Base-by-base conservation (phyloP, 2,329 filamentous ascomycete genomes). In the Fragosphaeria purpurea region DNA sequence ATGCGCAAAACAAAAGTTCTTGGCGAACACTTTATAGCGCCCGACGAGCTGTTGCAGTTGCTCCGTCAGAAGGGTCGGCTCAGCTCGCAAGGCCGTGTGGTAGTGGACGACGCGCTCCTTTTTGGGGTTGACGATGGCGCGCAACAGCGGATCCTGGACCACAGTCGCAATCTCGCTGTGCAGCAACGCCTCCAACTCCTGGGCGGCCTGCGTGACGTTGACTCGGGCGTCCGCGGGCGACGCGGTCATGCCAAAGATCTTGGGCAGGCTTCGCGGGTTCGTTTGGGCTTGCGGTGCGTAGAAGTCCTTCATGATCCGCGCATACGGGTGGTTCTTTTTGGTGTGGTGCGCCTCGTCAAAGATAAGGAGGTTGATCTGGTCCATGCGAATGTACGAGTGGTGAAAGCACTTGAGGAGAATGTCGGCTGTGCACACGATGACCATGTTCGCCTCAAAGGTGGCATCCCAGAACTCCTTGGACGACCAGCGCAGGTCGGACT, bases 321-420 rank as follows among this genome's bases (percentile, higher is more conserved):
- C 88, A 62, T 95, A 98, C 0, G 88, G 77, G 60, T 98, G 93
- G 47, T 89, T 86, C 64, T 91, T 94, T 67, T 98, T 98, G 0
- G 91, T 82, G 61, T 97, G 93, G 60, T 98, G 93, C 6, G 90
- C 93, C 66, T 98, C 93, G 60, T 98, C 93, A 57, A 98, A 95
- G 53, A 97, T 82, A 39, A 98, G 72, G 1, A 98, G 76, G 60
- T 91, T 97, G 64, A 97, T 88, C 58, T 86, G 80, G 13, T 79
- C 71, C 70, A 98, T 95, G 8, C 67, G 77, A 53, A 96, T 77
- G 65, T 88, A 94, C 0, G 85, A 84, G 59, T 85, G 85, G 56
- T 83, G 77, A 3, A 98, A 75, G 58, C 85, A 88, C 55, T 87
- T 80, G 38, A 85, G 76, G 5, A 97, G 73, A 4, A 97, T 85